Evolutionary conservation across 2,329 filamentous ascomycete species (phyloP), one percentile per base, ranked within the genome.

Genomic region (Verticillium tricorpus): DNA sequence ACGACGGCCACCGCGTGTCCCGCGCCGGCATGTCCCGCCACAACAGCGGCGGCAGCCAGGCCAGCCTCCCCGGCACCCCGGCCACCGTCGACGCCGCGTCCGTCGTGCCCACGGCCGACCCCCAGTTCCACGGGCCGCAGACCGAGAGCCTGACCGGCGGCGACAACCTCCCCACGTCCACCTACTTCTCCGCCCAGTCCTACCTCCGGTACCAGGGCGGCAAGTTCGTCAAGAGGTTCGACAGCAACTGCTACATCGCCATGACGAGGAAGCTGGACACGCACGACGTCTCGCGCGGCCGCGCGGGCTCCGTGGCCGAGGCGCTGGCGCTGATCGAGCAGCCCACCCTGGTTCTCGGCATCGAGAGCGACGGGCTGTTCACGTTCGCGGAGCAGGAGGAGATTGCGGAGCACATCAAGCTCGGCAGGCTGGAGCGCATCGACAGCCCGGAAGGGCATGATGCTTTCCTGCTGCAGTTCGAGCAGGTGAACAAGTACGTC

Each of bases 181-280:
- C 92, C n/a, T 97, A 97, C 77, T 99, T 98, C 77, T 98, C 95
- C 0, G 95, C 95, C 0, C 95, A 99, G 74, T 97, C 93, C 0
- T 99, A 99, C 76, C 85, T 99, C 54, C 90, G 95, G 22, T 99
- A 99, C 76, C 95, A 99, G 77, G 94, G 93, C 61, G 86, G 89
- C 69, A 99, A 99, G 76, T 99, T 99, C 70, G 95, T 98, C 69
- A 93, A 91, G 75, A 90, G 95, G 11, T 99, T 98, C 74, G 95
- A 99, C 76, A 92, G 93, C 70, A 99, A 99, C 75, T 99, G 95
- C 79, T 99, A 99, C 79, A 98, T 99, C 68, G 93, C 95, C 67
- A 97, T 99, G 76, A 98, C 95, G 5, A 90, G 95, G 70, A 99
- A 99, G 77, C 85, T 99, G 17, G 95, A 99, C 73, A 98, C 95